A percentile compares a stretch with the other conserved stretches of the same genome.
Conservation (phyloP, 2,329 filamentous ascomycete genomes). For the Cladosporium austrohemisphaericum region DNA sequence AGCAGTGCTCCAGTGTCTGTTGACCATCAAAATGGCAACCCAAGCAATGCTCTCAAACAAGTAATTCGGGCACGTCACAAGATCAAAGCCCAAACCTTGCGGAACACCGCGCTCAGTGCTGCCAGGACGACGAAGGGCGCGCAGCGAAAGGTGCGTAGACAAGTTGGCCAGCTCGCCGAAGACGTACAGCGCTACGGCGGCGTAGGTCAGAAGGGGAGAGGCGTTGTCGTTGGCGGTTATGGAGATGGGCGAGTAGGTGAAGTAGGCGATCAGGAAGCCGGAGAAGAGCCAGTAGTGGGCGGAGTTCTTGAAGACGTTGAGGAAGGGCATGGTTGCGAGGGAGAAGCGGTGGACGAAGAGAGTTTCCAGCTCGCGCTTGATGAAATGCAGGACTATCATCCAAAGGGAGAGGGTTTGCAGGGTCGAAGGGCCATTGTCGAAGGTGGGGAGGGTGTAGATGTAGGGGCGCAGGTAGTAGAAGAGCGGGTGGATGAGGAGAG, state of each 20-base stretch:
- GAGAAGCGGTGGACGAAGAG: slow-evolving; percentile 94
- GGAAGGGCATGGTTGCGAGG: slow-evolving; percentile 83
- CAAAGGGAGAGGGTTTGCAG: slow-evolving; percentile 69
- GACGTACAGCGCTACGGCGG: slow-evolving; percentile 67
- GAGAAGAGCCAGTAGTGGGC: slow-evolving; percentile 88
- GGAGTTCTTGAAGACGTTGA: slow-evolving; percentile 92
- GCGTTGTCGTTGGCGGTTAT: slow-evolving; percentile 56
- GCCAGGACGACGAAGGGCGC: slow-evolving; percentile 70
- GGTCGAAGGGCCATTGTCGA: slow-evolving; percentile 49
- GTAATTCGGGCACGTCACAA: slow-evolving; percentile 97
- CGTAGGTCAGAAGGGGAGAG: slow-evolving; percentile 53
- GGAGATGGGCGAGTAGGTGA: slow-evolving; percentile 75
- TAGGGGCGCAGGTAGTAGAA: slow-evolving; percentile 68
- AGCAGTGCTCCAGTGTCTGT: slow-evolving; percentile 71
- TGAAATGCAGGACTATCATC: slow-evolving; percentile 77
- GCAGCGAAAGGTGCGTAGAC: slow-evolving; percentile 73
- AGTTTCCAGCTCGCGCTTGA: slow-evolving; percentile 94
- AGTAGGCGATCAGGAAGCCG: slow-evolving; percentile 76
- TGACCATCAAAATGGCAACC: slow-evolving; percentile 76
- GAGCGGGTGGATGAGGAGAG: slow-evolving; percentile 78
- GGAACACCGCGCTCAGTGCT: slow-evolving; percentile 87
- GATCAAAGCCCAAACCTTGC: slow-evolving; percentile 72
- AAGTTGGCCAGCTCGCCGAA: slow-evolving; percentile 80
- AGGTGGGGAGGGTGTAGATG: slow-evolving; percentile 56
- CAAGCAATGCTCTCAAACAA: slow-evolving; percentile 87